Conservation (phyloP, 257 asterid genomes). For the Perilla frutescens region DNA sequence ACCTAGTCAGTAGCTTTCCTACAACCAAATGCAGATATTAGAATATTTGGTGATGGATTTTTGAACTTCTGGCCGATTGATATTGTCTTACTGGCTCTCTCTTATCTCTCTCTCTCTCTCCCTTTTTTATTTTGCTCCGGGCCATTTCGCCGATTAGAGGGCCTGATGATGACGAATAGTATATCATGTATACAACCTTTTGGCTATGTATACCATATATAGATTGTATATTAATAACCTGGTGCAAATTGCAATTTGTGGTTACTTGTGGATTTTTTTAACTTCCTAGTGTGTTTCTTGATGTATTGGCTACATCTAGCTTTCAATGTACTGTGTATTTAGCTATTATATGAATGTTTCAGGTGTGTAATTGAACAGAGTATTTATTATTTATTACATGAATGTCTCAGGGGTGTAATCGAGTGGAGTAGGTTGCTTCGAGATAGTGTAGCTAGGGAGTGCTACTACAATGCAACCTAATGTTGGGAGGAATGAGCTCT, state of each 20-base stretch:
- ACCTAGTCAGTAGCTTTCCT: constrained; percentile 20
- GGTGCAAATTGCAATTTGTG: constrained; percentile 19
- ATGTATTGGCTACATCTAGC: no score
- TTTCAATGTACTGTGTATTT: no score
- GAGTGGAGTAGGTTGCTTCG: no score
- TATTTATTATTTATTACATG: no score
- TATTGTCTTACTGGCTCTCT: not conserved
- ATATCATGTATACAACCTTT: constrained; percentile 34
- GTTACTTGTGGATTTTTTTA: constrained; percentile 8
- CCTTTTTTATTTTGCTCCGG: not conserved
- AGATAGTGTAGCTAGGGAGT: no score
- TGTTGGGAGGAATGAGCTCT: no score
- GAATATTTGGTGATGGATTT: constrained; percentile 21
- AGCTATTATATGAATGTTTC: no score
- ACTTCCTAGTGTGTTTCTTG: not conserved
- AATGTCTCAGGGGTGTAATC: no score
- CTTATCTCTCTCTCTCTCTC: not conserved
- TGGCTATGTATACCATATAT: constrained; percentile 26
- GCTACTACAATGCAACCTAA: no score
- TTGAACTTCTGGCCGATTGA: constrained; percentile 14
- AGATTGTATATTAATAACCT: constrained; percentile 34
- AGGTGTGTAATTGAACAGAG: no score
- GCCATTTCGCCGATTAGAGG: not conserved
- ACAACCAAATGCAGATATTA: constrained; percentile 27
- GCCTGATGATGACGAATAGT: constrained; percentile 29